phyloP scores from a whole-genome alignment of 495 filamentous ascomycete genomes.

The Daldinia concentrica region DNA sequence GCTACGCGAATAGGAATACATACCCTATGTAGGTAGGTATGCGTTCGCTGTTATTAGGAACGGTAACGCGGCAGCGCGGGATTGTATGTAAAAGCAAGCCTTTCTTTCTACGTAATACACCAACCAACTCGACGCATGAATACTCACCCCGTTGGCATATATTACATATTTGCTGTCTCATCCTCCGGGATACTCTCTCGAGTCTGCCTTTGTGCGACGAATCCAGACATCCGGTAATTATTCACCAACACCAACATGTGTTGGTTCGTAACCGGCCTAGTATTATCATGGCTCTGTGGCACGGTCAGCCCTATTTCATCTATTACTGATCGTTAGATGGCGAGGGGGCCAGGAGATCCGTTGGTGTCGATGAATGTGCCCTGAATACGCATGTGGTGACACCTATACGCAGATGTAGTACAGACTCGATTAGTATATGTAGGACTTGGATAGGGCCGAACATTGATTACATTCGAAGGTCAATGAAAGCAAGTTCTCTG shows the following conservation, averaged over 20 bases:
- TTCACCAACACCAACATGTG: not conserved
- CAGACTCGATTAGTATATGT: not conserved
- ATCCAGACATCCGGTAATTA: not conserved
- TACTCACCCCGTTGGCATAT: not conserved
- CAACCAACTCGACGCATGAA: not conserved
- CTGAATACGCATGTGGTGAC: not conserved
- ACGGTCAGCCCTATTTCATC: constrained; percentile 2
- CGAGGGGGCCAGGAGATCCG: not conserved
- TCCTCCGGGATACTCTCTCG: not conserved
- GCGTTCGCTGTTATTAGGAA: not conserved
- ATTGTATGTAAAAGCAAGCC: not conserved
- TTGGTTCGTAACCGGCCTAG: not conserved
- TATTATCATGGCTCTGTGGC: not conserved
- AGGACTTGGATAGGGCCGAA: not conserved
- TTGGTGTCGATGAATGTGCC: not conserved
- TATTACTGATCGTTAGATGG: not conserved
- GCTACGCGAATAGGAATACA: not conserved
- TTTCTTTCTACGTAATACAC: not conserved
- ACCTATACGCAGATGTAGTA: not conserved
- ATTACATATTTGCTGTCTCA: not conserved
- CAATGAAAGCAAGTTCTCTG: not conserved
- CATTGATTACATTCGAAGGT: not conserved
- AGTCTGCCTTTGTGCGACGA: not conserved
- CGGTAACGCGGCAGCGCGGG: not conserved
- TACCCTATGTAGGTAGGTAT: not conserved